These are phyloP conservation scores for Excoecaria cochinchinensis DNA, from an alignment of 345 rosid genomes.

Conservation along the genomic window DNA sequence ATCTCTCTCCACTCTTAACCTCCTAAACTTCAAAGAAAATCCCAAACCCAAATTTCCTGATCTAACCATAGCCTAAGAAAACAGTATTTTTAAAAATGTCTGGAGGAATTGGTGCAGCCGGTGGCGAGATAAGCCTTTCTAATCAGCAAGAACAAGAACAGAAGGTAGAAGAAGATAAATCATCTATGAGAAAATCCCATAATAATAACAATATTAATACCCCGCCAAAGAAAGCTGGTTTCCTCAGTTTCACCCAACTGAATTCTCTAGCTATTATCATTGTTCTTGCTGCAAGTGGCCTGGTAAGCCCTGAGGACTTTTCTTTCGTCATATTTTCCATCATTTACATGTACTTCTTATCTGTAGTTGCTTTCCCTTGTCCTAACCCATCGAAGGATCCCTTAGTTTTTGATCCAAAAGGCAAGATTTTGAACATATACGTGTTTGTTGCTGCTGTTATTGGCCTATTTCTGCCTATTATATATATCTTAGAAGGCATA, in stretches of 20 bases:
- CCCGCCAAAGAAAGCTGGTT: slow-evolving; percentile 17
- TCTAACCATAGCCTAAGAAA: too few relatives aligned
- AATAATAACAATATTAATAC: background rate
- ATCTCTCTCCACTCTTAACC: background rate
- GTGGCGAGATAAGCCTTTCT: too few relatives aligned
- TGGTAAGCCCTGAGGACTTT: slow-evolving; percentile 57
- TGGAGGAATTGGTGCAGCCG: too few relatives aligned
- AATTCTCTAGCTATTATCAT: slow-evolving; percentile 55
- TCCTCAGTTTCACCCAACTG: slow-evolving; percentile 59
- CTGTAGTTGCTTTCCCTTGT: slow-evolving; percentile 55
- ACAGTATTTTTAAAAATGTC: too few relatives aligned
- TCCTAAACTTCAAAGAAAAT: background rate
- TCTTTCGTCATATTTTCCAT: slow-evolving; percentile 50
- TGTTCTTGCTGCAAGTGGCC: slow-evolving; percentile 66
- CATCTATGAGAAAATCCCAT: too few relatives aligned
- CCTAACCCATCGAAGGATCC: slow-evolving; percentile 34
- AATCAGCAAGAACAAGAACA: too few relatives aligned
- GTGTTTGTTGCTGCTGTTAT: slow-evolving; percentile 46
- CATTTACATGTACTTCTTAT: slow-evolving; percentile 63
- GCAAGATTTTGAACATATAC: slow-evolving; percentile 48
- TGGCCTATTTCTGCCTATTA: slow-evolving; percentile 67
- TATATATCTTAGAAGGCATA: slow-evolving; percentile 73
- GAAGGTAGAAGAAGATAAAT: too few relatives aligned
- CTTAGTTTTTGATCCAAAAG: slow-evolving; percentile 37
- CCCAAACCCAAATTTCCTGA: too few relatives aligned